These are phyloP conservation scores for Claviceps arundinis DNA, from an alignment of 2,329 filamentous ascomycete genomes.

Conservation along the genomic window DNA sequence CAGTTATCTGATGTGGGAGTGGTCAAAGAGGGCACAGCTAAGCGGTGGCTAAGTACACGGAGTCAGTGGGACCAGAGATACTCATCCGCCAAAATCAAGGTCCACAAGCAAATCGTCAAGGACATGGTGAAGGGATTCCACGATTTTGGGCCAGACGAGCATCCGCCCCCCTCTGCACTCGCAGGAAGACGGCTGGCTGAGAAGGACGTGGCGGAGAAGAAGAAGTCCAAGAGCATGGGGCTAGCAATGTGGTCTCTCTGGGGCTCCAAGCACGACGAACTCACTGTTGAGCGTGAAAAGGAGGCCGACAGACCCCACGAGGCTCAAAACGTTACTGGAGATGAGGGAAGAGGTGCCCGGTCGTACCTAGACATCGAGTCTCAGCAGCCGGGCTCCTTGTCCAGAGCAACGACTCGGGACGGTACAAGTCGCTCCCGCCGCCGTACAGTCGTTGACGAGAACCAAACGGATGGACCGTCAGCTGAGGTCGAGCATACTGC, in stretches of 20 bases:
- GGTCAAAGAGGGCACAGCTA: conserved; percentile 65
- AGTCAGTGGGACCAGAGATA: conserved; percentile 62
- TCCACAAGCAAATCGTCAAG: conserved; percentile 60
- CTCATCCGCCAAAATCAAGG: conserved; percentile 50
- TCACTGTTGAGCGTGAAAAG: conserved; percentile 48
- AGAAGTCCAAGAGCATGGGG: conserved; percentile 56
- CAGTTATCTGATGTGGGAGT: conserved; percentile 56
- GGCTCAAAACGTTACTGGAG: conserved; percentile 19
- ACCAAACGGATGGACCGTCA: conserved; percentile 26
- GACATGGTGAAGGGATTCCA: conserved; percentile 63
- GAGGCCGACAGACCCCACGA: conserved; percentile 29
- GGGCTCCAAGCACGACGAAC: conserved; percentile 80
- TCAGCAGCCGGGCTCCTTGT: conserved; percentile 18
- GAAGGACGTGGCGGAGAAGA: conserved; percentile 29
- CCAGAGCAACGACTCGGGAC: conserved; percentile 8
- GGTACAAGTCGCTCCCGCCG: conserved; percentile 29
- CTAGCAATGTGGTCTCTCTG: conserved; percentile 75
- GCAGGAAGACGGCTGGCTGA: conserved; percentile 50
- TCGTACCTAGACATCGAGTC: conserved; percentile 26
- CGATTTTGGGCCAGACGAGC: conserved; percentile 56
- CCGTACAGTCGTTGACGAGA: conserved; percentile 36
- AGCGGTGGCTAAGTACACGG: conserved; percentile 71
- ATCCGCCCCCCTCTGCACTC: conserved; percentile 71
- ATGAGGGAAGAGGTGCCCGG: conserved; percentile 30
- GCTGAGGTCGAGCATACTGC: conserved; percentile 25